Conservation (phyloP, 2,329 filamentous ascomycete genomes). For the Xylariaceae sp. region DNA sequence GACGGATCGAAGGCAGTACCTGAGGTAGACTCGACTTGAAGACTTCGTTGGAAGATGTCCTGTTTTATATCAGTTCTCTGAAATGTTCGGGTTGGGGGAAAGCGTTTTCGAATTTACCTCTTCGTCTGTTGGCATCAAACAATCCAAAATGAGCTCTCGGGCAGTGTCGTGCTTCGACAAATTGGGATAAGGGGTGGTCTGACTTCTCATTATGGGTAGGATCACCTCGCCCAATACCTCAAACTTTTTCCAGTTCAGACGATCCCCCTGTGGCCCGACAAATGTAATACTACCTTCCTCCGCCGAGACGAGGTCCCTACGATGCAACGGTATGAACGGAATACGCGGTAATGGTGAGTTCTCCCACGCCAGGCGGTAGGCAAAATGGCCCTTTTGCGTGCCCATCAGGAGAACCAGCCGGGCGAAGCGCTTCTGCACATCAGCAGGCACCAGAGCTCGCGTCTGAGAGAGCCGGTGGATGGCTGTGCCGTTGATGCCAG, state of each 20-base stretch:
- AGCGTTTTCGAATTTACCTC: slow-evolving; percentile 58
- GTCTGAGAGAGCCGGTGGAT: slow-evolving; percentile 82
- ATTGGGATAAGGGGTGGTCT: slow-evolving; percentile 76
- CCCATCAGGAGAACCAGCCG: slow-evolving; percentile 89
- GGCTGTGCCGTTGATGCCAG: slow-evolving; percentile 83
- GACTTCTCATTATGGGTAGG: slow-evolving; percentile 85
- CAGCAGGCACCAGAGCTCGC: slow-evolving; percentile 65
- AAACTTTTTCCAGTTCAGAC: slow-evolving; percentile 98
- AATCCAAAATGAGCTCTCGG: slow-evolving; percentile 73
- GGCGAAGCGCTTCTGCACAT: slow-evolving; percentile 79
- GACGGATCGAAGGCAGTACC: slow-evolving; percentile 43
- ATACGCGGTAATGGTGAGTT: slow-evolving; percentile 88
- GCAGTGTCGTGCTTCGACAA: slow-evolving; percentile 66
- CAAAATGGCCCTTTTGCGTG: slow-evolving; percentile 85
- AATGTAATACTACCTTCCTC: slow-evolving; percentile 92
- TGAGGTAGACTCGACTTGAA: slow-evolving; percentile 52
- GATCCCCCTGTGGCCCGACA: slow-evolving; percentile 65
- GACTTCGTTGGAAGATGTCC: slow-evolving; percentile 62
- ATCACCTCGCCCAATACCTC: slow-evolving; percentile 92
- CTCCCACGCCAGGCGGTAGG: slow-evolving; percentile 96
- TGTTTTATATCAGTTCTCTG: slow-evolving; percentile 29
- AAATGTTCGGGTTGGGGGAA: background rate
- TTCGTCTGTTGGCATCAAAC: slow-evolving; percentile 77
- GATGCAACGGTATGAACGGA: slow-evolving; percentile 86
- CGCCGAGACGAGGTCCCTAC: slow-evolving; percentile 84